These are phyloP conservation scores for Euphrasia arctica DNA, from an alignment of 305 asterid species.

Conservation along the genomic window DNA sequence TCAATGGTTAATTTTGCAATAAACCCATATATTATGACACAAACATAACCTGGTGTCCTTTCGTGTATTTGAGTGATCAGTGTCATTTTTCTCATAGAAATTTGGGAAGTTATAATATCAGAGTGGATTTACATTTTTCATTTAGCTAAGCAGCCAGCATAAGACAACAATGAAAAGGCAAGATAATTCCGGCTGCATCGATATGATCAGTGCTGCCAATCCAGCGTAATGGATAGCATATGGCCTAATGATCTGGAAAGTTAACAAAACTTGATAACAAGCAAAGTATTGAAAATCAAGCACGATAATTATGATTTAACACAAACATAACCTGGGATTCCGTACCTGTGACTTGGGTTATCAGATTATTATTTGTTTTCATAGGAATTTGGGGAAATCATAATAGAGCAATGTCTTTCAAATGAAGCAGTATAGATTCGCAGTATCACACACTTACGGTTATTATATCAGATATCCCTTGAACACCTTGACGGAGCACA, in stretches of 20 bases:
- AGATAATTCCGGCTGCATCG: not conserved
- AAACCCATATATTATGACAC: not conserved
- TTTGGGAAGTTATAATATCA: not conserved
- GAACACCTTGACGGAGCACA: constrained; percentile 95
- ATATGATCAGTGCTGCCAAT: no score
- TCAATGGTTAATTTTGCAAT: not conserved
- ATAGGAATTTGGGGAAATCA: no score
- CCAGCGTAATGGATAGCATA: not conserved
- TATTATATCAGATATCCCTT: constrained; percentile 96
- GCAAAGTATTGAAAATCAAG: not conserved
- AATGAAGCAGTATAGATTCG: not conserved
- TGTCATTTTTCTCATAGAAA: not conserved
- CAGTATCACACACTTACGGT: constrained; percentile 48
- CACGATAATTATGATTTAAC: no score
- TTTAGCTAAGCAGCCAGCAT: not conserved
- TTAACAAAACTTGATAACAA: not conserved
- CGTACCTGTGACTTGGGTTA: no score
- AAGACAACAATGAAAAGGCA: not conserved
- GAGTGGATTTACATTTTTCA: not conserved
- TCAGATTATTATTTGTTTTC: no score
- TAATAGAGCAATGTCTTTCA: not conserved
- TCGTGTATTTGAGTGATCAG: not conserved
- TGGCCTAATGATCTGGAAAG: not conserved
- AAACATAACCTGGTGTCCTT: not conserved
- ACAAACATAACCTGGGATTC: no score